Percentiles rank a stretch among this genome's conserved stretches.
These are phyloP conservation scores for Collybia mongolica DNA, from an alignment of 768 basidiomycete genomes.

Conservation along the genomic window DNA sequence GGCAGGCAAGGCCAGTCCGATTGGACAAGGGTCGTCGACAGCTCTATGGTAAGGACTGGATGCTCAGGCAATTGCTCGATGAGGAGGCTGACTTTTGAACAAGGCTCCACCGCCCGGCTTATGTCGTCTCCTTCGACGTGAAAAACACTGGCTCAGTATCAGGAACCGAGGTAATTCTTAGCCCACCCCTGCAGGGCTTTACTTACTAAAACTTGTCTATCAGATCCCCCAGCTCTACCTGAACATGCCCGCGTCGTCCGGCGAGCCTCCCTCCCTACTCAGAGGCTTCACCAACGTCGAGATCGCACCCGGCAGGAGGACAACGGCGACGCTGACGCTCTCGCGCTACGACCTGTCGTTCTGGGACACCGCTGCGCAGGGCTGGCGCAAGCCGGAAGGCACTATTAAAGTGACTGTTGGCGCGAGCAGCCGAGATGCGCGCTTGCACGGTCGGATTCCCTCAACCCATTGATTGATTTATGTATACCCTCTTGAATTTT, in stretches of 20 bases:
- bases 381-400: slow-evolving; percentile 72
- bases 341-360: slow-evolving; percentile 71
- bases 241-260: slow-evolving; percentile 58
- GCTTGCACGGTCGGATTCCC: slow-evolving; percentile 44
- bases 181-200: not conserved
- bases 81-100: not conserved
- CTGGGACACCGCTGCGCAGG: slow-evolving; percentile 74
- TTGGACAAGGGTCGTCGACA: slow-evolving; percentile 55
- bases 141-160: slow-evolving; percentile 58
- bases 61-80: not conserved
- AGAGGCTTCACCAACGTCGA: slow-evolving; percentile 67
- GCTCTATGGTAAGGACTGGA: slow-evolving; percentile 49
- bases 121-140: slow-evolving; percentile 61
- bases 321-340: slow-evolving; percentile 51
- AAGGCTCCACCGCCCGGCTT: slow-evolving; percentile 70
- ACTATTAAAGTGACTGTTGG: slow-evolving; percentile 63
- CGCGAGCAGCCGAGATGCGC: slow-evolving; percentile 63
- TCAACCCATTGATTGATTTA: not conserved
- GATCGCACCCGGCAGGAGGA: slow-evolving; percentile 44
- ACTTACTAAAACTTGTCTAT: slow-evolving; percentile 1
- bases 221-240: slow-evolving; percentile 78
- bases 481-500: not conserved
- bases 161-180: slow-evolving; percentile 60
- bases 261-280: slow-evolving; percentile 71
- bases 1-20: slow-evolving; percentile 52